Base-by-base conservation (phyloP, 2,329 filamentous ascomycete genomes). In the Metarhizium rileyi region DNA sequence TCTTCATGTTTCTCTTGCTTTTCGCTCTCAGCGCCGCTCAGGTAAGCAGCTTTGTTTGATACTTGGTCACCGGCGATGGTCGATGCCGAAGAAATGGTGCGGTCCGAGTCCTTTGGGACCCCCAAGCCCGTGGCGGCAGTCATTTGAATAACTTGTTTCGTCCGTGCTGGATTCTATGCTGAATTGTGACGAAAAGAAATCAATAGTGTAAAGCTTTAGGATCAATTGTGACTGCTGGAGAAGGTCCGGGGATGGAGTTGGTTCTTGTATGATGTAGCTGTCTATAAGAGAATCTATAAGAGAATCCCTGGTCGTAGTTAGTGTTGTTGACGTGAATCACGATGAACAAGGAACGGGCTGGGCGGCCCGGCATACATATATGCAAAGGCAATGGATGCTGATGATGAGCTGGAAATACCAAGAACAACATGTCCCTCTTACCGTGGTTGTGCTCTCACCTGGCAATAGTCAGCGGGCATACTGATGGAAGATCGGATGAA, bases 1-100 rank as follows among this genome's bases (percentile, higher is more conserved):
- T 50, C 47, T 4, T 52, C 51, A 18, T 55, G 50, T 5, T 54
- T 57, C 9, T 47, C 44, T 25, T 50, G 18, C 16, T 33, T 38
- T 2, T 48, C 54, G 10, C 57, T 52, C 3, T 56, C 46, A 4
- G 52, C 59, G 16, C 23, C 23, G 18, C 46, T 41, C n/a, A 52
- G 55, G 28, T 62, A 52, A 14, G 51, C 53, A 8, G 56, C 57
- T 51, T 61, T 62, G 46, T 63, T 63, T 14, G 55, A 55, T 35
- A 47, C 18, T 43, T 62, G 56, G 27, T 63, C 63, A n/a, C 58
- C 61, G 35, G 57, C 55, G 1, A 65, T 50, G 6, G 63, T 65
- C 22, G 63, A 61, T 35, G 60, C 50, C 27, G 61, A 56, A 30
- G 62, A 64, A n/a, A 55, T 55, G 49, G 59, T 53, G n/a, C 51